A percentile compares a stretch with the other conserved stretches of the same genome.
Evolutionary conservation across 2,329 filamentous ascomycete genomes (phyloP).

Genomic region (Claviceps monticola): DNA sequence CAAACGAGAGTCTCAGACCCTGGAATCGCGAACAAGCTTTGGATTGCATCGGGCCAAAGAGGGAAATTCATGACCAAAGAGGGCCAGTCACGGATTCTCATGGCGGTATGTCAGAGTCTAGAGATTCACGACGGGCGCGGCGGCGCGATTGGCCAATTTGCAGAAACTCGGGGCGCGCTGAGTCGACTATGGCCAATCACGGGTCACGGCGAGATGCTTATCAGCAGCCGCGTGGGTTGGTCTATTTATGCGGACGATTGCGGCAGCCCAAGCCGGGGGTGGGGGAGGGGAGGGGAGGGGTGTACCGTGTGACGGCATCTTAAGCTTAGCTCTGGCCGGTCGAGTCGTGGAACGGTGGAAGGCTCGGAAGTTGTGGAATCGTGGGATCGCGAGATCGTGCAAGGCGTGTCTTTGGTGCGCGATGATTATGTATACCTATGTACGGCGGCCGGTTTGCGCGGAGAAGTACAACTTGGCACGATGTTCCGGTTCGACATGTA

Average conservation of each 20-base stretch:
- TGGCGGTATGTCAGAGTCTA: conserved; percentile 1
- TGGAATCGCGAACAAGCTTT: too few species aligned
- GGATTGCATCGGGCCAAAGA: too few species aligned
- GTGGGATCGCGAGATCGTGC: too few species aligned
- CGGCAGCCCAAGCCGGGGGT: background rate
- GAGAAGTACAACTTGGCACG: too few species aligned
- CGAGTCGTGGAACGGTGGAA: background rate
- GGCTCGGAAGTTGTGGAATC: too few species aligned
- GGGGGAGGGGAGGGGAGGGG: background rate
- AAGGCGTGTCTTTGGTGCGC: too few species aligned
- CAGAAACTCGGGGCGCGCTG: background rate
- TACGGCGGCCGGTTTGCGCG: background rate
- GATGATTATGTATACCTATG: too few species aligned
- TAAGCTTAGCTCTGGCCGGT: background rate
- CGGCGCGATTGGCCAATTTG: background rate
- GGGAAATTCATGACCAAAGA: conserved; percentile 1
- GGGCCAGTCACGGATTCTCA: conserved; percentile 5
- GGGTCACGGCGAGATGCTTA: conserved; percentile 2
- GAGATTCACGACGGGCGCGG: background rate
- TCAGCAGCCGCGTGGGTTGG: conserved; percentile 1
- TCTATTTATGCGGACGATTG: too few species aligned
- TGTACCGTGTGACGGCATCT: background rate
- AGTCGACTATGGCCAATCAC: background rate
- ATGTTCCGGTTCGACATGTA: too few species aligned
- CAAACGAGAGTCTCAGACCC: too few species aligned